Base-by-base conservation (phyloP, 1,139 yeast genomes). In the Pichia sp. region DNA sequence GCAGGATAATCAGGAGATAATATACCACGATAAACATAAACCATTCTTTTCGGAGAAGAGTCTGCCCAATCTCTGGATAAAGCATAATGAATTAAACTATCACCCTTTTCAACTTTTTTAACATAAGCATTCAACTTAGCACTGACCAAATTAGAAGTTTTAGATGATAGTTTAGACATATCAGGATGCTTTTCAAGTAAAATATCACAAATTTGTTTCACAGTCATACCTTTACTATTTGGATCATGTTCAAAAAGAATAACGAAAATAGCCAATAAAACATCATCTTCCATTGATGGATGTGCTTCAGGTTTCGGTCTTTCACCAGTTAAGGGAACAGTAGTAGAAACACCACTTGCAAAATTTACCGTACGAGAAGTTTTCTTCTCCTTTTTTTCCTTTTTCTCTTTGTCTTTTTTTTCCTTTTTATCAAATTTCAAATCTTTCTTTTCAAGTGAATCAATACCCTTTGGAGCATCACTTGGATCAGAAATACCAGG, bases 51-150 rank as follows among this genome's bases (percentile, higher is more conserved):
- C 35, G 94, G 94, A 5, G 86, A 78, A 14, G 89, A 86, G 60
- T 81, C 89, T 3, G 91, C 89, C 94, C 94, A 84, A 60, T 83
- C 91, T 63, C 94, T 72, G 3, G 87, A 79, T 39, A 84, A 65
- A 20, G 91, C 86, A 58, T 83, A 83, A 46, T 73, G 74, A 55
- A 84, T 68, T 37, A 76, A 72, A 48, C 77, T 69, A 57, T 83
- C 93, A 50, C 91, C 91, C 52, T 70, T 75, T 60, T 84, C 93
- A 25, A 83, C 86, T 53, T 88, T 72, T 57, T 84, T 84, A 35
- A 83, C 91, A 55, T 84, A 84, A 16, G 93, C 91, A 59, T 84
- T 84, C 52, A 84, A 66, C 56, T 84, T 84, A 13, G 94, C 94
- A 52, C 83, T 74, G 3, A 84, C 89, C 51, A 84, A 63, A 59